Base-by-base conservation (phyloP, 768 basidiomycete genomes). In the Pulveroboletus sp. region DNA sequence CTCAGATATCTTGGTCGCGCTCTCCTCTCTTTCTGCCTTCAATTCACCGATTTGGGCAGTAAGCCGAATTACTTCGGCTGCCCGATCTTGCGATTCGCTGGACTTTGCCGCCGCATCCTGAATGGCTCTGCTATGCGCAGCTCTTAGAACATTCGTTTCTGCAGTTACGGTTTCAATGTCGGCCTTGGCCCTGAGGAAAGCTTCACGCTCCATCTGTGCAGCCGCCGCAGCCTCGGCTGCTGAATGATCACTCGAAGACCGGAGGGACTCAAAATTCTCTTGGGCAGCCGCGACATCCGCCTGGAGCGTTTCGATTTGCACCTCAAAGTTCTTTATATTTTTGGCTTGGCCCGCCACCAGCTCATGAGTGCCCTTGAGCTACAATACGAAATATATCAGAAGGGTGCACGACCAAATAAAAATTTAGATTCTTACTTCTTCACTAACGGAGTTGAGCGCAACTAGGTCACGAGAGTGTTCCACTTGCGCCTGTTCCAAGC, bases 21-120 rank as follows among this genome's bases (percentile, higher is more conserved):
- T 81, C 50, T 89, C 88, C 59, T 86, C 86, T 59, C 81, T 84
- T 67, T 88, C 85, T 11, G 63, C 64, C 63, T 79, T 81, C 52
- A 89, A 71, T 30, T 68, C 69, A 5, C 63, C 66, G 11, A 89
- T 52, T 58, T 85, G 79, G 3, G 71, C 56, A 45, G 74, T 69
- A 18, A 88, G 73, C 7, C 64, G 59, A 21, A 74, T 72, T 2
- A 63, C 66, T 41, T 71, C 71, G 5, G 74, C 68, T 11, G 70
- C 71, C 51, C 77, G 77, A 27, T 68, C 62, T 55, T 82, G 77
- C 12, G 80, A 69, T 18, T 75, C 72, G 24, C 66, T 57, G 39
- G 82, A 62, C 58, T 74, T 80, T 6, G 64, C 64, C 37, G 73
- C 62, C 1, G 71, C 74, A 30, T 77, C 80, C 35, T 78, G 69